Percentiles rank a stretch among this genome's conserved stretches.
Conservation (phyloP, 78 protist genomes). For the slime mould (Dictyostelium discoideum) region DNA sequence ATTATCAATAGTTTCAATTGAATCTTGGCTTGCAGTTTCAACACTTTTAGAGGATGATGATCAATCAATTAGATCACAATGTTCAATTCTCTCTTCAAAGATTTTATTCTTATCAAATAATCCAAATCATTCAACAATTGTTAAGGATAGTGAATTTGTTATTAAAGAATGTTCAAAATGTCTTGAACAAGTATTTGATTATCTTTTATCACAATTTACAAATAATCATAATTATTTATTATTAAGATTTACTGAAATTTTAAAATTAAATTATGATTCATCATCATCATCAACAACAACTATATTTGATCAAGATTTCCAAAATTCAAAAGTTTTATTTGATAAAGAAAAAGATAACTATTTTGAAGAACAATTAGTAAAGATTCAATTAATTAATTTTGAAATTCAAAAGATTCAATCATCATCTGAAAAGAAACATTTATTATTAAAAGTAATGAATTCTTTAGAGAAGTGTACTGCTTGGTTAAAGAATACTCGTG, state of each 20-base stretch:
- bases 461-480: not conserved
- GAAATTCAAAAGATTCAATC: constrained; percentile 11
- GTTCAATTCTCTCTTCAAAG: not conserved
- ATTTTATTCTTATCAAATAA: not conserved
- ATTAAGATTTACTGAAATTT: not conserved
- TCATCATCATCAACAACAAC: not conserved
- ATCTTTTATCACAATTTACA: not conserved
- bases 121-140: not conserved
- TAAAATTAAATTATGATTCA: not conserved
- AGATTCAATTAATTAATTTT: constrained; percentile 7
- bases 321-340: constrained; percentile 45
- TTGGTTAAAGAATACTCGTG: constrained; percentile 40
- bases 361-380: constrained; percentile 44
- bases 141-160: not conserved
- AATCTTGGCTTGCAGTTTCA: constrained; percentile 39
- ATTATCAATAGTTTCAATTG: constrained; percentile 3
- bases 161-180: constrained; percentile 21
- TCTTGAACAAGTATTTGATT: constrained; percentile 1
- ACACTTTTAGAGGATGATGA: constrained; percentile 58
- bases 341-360: constrained; percentile 83
- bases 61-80: constrained; percentile 10
- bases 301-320: constrained; percentile 27
- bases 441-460: not conserved
- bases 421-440: not conserved
- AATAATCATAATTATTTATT: not conserved